phyloP scores from a whole-genome alignment of 208 protist species.

The Cochliopodium minus region DNA sequence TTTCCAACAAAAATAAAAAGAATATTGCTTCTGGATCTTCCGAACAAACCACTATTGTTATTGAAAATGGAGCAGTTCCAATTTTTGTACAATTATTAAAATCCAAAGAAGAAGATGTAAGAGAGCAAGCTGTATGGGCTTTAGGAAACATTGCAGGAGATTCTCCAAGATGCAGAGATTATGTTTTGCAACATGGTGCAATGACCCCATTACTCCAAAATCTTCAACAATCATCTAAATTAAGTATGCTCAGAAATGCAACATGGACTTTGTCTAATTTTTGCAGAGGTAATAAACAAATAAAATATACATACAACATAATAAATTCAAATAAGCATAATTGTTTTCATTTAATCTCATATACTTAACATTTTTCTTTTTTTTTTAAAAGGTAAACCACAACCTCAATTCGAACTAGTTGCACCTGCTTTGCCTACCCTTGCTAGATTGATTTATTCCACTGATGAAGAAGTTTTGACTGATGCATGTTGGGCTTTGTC shows the following conservation, averaged over 20 bases:
- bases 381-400: slow-evolving; percentile 86
- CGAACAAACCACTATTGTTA: slow-evolving; percentile 68
- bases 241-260: slow-evolving; percentile 65
- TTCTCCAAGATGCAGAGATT: slow-evolving; percentile 62
- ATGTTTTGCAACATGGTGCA: slow-evolving; percentile 51
- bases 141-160: slow-evolving; percentile 97
- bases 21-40: slow-evolving; percentile 92
- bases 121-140: slow-evolving; percentile 92
- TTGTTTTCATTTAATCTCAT: too few species aligned
- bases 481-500: slow-evolving; percentile 89
- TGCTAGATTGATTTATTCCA: slow-evolving; percentile 50
- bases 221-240: slow-evolving; percentile 37
- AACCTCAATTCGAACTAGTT: slow-evolving; percentile 48
- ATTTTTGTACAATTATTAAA: slow-evolving; percentile 75
- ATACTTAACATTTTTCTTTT: too few species aligned
- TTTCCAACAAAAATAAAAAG: too few species aligned
- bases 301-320: too few species aligned
- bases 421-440: slow-evolving; percentile 61
- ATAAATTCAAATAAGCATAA: too few species aligned
- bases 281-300: too few species aligned
- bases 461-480: slow-evolving; percentile 77
- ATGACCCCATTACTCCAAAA: slow-evolving; percentile 53
- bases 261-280: slow-evolving; percentile 91
- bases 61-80: slow-evolving; percentile 72
- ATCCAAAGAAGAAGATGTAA: slow-evolving; percentile 67